Base-by-base conservation (phyloP, 495 filamentous ascomycete species). In the Tuber microsphaerosporum region DNA sequence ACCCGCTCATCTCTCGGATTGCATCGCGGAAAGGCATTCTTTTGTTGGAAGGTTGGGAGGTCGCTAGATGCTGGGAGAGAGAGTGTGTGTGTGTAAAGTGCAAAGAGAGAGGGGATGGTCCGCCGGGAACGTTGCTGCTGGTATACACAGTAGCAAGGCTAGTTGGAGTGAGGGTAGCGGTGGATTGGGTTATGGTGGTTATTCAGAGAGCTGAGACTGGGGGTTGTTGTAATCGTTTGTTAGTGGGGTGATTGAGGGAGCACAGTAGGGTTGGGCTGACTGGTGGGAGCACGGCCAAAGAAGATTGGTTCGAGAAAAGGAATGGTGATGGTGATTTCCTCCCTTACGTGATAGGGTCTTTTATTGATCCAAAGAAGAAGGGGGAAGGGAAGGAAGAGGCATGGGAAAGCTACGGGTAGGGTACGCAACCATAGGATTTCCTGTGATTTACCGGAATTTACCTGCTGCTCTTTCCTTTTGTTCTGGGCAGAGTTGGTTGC, bases 21-120 rank as follows among this genome's bases (percentile, higher is more conserved):
- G 73, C 74, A 71, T 82, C 79, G 14, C 74, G 79, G 71, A 84
- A 73, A 51, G 80, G 71, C 80, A 81, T 81, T 77, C 75, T 77
- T 34, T 19, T 34, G 26, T 34, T 65, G 26, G 56, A 31, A 14
- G 31, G 31, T 34, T 65, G 56, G 56, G 26, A 34, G 14, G 56
- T 34, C 0, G 56, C 26, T 65, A 61, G 56, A 34, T 65, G 51
- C 31, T 61, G 31, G 56, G 56, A 17, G 56, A 17, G 56, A 6
- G 31, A n/a, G n/a, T n/a, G n/a, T n/a, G n/a, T n/a, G n/a, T 65
- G 26, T 31, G 56, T 65, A 31, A 34, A 7, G 26, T 34, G 12
- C 34, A 34, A 17, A 19, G 56, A 5, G 56, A 65, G 17, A 34
- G 51, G 12, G n/a, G 56, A 34, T 31, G 7, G 56, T 65, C 26